Conservation (phyloP, 371 early-diverging fungal species). For the Saksenaea vasiformis region DNA sequence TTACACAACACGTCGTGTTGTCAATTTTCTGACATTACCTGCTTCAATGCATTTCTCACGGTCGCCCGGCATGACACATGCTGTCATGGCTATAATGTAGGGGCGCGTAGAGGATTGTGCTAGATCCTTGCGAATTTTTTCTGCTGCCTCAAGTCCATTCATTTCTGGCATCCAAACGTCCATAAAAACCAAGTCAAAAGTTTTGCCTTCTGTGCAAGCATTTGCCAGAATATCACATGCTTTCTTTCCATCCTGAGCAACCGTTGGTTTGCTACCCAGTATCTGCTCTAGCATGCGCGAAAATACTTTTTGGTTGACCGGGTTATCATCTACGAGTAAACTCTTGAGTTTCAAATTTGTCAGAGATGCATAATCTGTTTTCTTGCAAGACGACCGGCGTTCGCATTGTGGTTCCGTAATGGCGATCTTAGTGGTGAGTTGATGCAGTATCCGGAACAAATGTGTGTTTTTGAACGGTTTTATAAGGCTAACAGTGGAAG, state of each 20-base stretch:
- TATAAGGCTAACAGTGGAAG: not conserved
- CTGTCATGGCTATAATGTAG: constrained; percentile 58
- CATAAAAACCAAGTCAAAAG: constrained; percentile 52
- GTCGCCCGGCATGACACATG: constrained; percentile 59
- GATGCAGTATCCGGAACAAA: constrained; percentile 6
- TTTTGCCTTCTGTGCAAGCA: constrained; percentile 9
- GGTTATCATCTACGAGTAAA: constrained; percentile 57
- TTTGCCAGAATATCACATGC: constrained; percentile 39
- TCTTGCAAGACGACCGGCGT: not conserved
- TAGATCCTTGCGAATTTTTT: constrained; percentile 43
- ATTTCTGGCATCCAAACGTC: constrained; percentile 63
- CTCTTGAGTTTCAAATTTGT: constrained; percentile 26
- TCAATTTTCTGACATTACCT: constrained; percentile 36
- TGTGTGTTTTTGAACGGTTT: constrained; percentile 21
- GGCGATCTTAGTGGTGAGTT: not conserved
- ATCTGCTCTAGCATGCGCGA: constrained; percentile 38
- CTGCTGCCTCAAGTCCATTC: constrained; percentile 51
- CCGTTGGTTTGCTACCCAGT: constrained; percentile 14
- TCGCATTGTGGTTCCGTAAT: not conserved
- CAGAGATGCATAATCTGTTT: not conserved
- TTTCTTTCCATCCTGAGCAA: constrained; percentile 47
- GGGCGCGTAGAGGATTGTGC: constrained; percentile 30
- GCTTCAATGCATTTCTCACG: constrained; percentile 51
- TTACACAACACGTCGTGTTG: not conserved
- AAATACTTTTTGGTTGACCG: constrained; percentile 53